A percentile compares a stretch with the other conserved stretches of the same genome.
These are phyloP conservation scores for Neostapfia colusana DNA, from an alignment of 176 grass and related monocot genomes.

Conservation along the genomic window DNA sequence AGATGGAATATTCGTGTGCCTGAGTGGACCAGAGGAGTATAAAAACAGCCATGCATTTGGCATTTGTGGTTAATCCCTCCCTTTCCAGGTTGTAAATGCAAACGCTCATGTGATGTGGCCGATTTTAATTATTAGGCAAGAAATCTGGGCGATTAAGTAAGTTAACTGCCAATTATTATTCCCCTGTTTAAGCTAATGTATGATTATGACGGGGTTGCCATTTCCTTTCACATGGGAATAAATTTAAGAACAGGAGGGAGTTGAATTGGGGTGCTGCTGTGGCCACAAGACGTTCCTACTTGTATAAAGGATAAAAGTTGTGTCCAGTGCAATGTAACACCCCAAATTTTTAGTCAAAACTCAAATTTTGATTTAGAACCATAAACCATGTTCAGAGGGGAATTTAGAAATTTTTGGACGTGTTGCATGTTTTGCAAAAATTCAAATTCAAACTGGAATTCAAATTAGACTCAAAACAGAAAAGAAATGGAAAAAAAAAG, in stretches of 20 bases:
- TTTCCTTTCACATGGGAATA: conserved; percentile 38
- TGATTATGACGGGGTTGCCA: conserved; percentile 16
- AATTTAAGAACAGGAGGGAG: background rate
- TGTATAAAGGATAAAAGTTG: background rate
- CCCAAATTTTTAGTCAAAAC: too few species aligned
- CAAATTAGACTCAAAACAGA: too few species aligned
- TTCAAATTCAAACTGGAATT: too few species aligned
- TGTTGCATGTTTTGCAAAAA: too few species aligned
- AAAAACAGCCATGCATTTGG: conserved; percentile 67
- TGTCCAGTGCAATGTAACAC: too few species aligned
- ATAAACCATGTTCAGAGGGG: too few species aligned
- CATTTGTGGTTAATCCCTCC: conserved; percentile 77
- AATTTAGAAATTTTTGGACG: too few species aligned
- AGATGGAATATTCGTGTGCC: background rate
- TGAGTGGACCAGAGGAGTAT: conserved; percentile 15
- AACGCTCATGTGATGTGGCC: conserved; percentile 50
- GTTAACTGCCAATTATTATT: conserved; percentile 43
- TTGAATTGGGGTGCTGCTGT: conserved; percentile 20
- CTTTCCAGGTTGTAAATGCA: conserved; percentile 92
- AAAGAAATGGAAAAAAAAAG: too few species aligned
- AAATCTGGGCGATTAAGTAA: conserved; percentile 59
- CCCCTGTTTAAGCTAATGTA: conserved; percentile 36
- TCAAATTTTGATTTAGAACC: too few species aligned
- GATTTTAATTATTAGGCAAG: conserved; percentile 49
- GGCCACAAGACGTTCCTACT: background rate